Conservation (phyloP, 805 yeast genomes). For the Zygoascus biomembranicola region DNA sequence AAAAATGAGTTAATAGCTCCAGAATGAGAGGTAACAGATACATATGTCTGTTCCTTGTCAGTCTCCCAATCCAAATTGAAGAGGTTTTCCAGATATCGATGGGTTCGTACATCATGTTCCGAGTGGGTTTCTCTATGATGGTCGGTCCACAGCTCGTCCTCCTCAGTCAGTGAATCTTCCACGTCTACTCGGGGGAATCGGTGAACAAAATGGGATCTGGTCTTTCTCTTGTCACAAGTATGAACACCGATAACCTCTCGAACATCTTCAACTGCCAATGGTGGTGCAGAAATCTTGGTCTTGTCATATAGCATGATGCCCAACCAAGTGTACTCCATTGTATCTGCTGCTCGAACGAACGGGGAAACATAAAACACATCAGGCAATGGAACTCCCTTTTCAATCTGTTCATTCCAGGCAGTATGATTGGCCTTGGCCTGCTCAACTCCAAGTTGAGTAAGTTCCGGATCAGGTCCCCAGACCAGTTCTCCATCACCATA, state of each 20-base stretch:
- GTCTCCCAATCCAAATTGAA: slow-evolving; percentile 22
- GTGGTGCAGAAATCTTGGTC: slow-evolving; percentile 18
- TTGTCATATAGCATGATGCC: slow-evolving; percentile 20
- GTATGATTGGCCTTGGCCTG: slow-evolving; percentile 39
- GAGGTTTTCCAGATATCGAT: slow-evolving; percentile 39
- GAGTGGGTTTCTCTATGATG: slow-evolving; percentile 39
- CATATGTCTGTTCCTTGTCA: slow-evolving; percentile 20
- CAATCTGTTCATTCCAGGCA: slow-evolving; percentile 35
- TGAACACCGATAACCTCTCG: slow-evolving; percentile 45
- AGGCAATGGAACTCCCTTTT: slow-evolving; percentile 30
- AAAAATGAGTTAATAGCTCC: slow-evolving; percentile 44
- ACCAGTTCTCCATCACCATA: slow-evolving; percentile 39
- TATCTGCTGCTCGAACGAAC: slow-evolving; percentile 43
- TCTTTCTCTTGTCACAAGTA: slow-evolving; percentile 40
- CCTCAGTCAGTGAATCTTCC: slow-evolving; percentile 39
- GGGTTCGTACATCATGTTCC: slow-evolving; percentile 37
- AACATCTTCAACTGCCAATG: slow-evolving; percentile 38
- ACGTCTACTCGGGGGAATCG: slow-evolving; percentile 38
- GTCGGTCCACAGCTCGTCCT: slow-evolving; percentile 37
- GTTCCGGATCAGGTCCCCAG: slow-evolving; percentile 44
- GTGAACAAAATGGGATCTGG: slow-evolving; percentile 31
- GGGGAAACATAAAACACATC: slow-evolving; percentile 41
- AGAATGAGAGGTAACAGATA: slow-evolving; percentile 42
- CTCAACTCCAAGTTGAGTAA: slow-evolving; percentile 38
- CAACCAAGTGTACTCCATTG: slow-evolving; percentile 41